Evolutionary conservation across 345 rosid species (phyloP).

Genomic region (Streptanthus diversifolius): DNA sequence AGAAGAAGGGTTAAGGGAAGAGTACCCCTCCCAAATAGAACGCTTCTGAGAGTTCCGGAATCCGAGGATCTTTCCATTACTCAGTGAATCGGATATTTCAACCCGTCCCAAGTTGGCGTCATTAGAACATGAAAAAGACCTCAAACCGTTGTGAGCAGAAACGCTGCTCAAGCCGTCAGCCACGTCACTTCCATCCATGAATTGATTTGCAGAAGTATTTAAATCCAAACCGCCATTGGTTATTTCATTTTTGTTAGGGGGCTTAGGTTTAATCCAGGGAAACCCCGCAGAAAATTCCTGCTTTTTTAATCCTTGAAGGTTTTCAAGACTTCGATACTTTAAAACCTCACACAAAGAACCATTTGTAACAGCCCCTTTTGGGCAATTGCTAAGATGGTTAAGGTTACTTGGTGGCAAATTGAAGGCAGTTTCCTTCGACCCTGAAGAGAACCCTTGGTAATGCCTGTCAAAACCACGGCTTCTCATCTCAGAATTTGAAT

Average conservation of each 20-base stretch:
- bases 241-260: constrained; percentile 37
- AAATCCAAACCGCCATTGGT: constrained; percentile 42
- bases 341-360: constrained; percentile 39
- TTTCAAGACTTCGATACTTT: constrained; percentile 34
- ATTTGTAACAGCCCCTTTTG: constrained; percentile 32
- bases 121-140: constrained; percentile 42
- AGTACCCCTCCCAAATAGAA: constrained; percentile 33
- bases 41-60: constrained; percentile 45
- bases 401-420: constrained; percentile 5
- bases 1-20: constrained; percentile 40
- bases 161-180: constrained; percentile 32
- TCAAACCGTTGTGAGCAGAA: constrained; percentile 34
- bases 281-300: constrained; percentile 41
- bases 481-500: constrained; percentile 45
- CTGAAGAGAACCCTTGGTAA: constrained; percentile 50
- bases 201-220: constrained; percentile 38
- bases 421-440: constrained; percentile 41
- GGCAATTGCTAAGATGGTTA: constrained; percentile 13
- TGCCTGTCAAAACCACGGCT: constrained; percentile 47
- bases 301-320: constrained; percentile 45
- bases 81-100: constrained; percentile 35
- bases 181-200: constrained; percentile 37
- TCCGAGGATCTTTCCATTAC: constrained; percentile 54
- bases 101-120: constrained; percentile 34
- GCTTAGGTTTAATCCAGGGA: constrained; percentile 67